These are phyloP conservation scores for Podaxis pistillaris DNA, from an alignment of 768 basidiomycete genomes.

Conservation along the genomic window DNA sequence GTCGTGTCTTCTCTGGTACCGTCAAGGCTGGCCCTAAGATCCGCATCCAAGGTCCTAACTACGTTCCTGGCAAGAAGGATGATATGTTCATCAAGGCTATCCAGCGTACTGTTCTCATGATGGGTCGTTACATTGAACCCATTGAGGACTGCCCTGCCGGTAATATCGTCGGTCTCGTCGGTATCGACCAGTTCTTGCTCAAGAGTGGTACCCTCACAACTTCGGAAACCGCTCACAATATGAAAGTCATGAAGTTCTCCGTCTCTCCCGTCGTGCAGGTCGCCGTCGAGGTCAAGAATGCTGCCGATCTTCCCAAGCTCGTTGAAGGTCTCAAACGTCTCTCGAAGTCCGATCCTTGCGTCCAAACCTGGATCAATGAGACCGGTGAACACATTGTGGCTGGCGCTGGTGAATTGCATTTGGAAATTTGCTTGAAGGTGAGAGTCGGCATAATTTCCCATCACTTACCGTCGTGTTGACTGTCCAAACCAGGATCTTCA, in stretches of 20 bases:
- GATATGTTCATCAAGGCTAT: constrained; percentile 97
- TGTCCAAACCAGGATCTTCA: constrained; percentile 75
- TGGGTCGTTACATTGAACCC: constrained; percentile 98
- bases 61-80: constrained; percentile 97
- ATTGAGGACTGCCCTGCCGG: constrained; percentile 99
- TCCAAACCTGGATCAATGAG: constrained; percentile 90
- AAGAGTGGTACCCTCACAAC: constrained; percentile 98
- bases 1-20: constrained; percentile 99
- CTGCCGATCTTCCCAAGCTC: constrained; percentile 97
- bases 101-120: constrained; percentile 99
- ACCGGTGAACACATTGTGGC: constrained; percentile 98
- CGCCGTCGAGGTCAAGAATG: constrained; percentile 99
- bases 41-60: constrained; percentile 99
- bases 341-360: constrained; percentile 99
- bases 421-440: constrained; percentile 99
- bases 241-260: constrained; percentile 99
- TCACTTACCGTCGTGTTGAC: constrained; percentile 6
- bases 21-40: constrained; percentile 97
- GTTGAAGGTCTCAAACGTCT: constrained; percentile 99
- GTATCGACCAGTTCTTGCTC: constrained; percentile 99
- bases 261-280: constrained; percentile 99
- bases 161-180: constrained; percentile 98
- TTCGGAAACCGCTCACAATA: constrained; percentile 99
- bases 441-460: not conserved
- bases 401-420: constrained; percentile 97